These are phyloP conservation scores for Geum urbanum DNA, from an alignment of 306 rosid species.

Conservation along the genomic window DNA sequence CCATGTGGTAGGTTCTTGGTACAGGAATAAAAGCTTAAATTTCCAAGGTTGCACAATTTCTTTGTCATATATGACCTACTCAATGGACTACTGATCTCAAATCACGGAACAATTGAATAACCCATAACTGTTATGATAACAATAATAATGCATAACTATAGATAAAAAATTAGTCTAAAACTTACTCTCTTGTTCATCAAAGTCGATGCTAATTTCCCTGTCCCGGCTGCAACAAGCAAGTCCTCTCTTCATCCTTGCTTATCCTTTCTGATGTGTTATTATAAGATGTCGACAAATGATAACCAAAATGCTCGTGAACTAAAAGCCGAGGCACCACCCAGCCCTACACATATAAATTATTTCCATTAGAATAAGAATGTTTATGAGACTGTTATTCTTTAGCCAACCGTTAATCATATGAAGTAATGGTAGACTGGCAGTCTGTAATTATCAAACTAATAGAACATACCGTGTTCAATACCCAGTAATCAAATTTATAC, in stretches of 20 bases:
- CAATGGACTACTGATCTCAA: constrained; percentile 1
- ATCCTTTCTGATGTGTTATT: constrained; percentile 2
- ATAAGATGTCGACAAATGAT: not conserved
- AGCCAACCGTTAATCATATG: not conserved
- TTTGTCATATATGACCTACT: not conserved
- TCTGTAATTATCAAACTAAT: not conserved
- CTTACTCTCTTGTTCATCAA: constrained; percentile 76
- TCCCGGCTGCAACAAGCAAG: constrained; percentile 68
- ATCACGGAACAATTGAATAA: constrained; percentile 14
- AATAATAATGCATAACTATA: not conserved
- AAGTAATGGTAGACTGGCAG: not conserved
- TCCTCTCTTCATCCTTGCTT: constrained; percentile 53
- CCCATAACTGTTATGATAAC: not conserved
- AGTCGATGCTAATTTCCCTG: constrained; percentile 65
- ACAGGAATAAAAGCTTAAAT: not conserved
- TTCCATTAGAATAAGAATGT: not conserved
- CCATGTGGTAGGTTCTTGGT: constrained; percentile 7
- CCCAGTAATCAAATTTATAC: not conserved
- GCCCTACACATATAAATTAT: constrained; percentile 7
- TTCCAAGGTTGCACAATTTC: not conserved
- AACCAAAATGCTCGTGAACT: not conserved
- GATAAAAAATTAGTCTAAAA: not conserved
- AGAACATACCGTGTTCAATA: not conserved
- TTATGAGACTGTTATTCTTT: not conserved
- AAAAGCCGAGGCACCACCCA: not conserved